These are phyloP conservation scores for Hypomyces rosellus DNA, from an alignment of 2,329 filamentous ascomycete genomes.

Conservation along the genomic window DNA sequence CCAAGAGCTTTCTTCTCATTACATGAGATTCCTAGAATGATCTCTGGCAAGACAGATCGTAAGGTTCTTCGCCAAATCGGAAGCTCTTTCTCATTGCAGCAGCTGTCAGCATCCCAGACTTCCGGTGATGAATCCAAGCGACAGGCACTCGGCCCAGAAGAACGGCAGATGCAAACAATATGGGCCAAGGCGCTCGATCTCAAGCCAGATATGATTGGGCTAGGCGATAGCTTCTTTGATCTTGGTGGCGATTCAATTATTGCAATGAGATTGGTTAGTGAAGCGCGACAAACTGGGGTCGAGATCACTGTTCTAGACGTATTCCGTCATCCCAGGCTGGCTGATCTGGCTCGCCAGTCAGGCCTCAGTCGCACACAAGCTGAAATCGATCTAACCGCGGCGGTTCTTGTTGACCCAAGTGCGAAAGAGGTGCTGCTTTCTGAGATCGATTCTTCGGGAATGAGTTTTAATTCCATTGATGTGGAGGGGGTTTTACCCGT, in stretches of 20 bases:
- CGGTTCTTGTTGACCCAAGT: constrained; percentile 7
- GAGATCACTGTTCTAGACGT: constrained; percentile 8
- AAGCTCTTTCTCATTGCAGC: not conserved
- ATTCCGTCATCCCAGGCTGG: constrained; percentile 2
- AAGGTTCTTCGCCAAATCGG: constrained; percentile 3
- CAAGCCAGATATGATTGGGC: constrained; percentile 26
- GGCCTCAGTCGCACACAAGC: too few relatives aligned
- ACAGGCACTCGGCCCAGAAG: constrained; percentile 1
- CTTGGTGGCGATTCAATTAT: constrained; percentile 43
- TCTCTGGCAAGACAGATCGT: constrained; percentile 3
- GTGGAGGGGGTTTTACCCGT: constrained; percentile 16
- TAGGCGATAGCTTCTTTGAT: constrained; percentile 42
- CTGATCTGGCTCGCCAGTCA: not conserved
- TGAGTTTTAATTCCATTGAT: not conserved
- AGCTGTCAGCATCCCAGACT: not conserved
- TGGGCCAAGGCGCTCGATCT: constrained; percentile 32
- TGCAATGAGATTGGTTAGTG: constrained; percentile 38
- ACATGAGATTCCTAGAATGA: constrained; percentile 27
- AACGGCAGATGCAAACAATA: constrained; percentile 22
- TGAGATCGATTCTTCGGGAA: constrained; percentile 1
- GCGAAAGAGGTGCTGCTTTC: constrained; percentile 6
- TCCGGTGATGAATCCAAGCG: not conserved
- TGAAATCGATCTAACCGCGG: not conserved
- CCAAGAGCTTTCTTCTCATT: constrained; percentile 34
- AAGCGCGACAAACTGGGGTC: not conserved